phyloP scores from a whole-genome alignment of 208 protist species.

The Crithidia mellificae region DNA sequence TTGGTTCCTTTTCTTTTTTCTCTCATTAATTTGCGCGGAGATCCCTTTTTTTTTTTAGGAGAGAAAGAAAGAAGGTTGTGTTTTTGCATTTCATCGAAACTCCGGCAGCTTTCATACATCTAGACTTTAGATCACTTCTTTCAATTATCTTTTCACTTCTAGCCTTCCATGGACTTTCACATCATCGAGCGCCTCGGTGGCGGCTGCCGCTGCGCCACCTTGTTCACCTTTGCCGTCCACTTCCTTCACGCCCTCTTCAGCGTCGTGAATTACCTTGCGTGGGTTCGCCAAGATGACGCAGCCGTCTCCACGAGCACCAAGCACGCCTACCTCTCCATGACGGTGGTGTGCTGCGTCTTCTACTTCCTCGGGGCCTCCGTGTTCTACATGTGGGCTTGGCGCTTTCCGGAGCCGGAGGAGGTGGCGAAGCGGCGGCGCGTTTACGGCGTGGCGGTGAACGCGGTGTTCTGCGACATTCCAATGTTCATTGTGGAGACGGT shows the following conservation, averaged over 20 bases:
- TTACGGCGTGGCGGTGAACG: conserved; percentile 75
- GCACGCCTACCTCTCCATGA: conserved; percentile 68
- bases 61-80: too few relatives aligned
- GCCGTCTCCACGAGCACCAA: conserved; percentile 30
- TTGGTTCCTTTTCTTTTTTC: conserved; percentile 5
- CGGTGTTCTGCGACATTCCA: conserved; percentile 82
- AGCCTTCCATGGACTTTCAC: conserved; percentile 28
- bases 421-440: conserved; percentile 79
- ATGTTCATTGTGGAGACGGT: conserved; percentile 77
- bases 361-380: conserved; percentile 75
- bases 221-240: conserved; percentile 81
- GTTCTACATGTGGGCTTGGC: conserved; percentile 92
- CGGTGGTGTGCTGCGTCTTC: conserved; percentile 61
- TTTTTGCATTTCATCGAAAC: too few relatives aligned
- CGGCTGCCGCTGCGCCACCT: conserved; percentile 54
- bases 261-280: conserved; percentile 68
- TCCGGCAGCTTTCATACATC: too few relatives aligned
- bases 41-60: too few relatives aligned
- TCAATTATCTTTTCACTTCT: background rate
- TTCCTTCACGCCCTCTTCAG: conserved; percentile 78
- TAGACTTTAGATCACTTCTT: background rate
- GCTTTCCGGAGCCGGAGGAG: conserved; percentile 86
- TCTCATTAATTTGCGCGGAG: background rate
- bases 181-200: conserved; percentile 69
- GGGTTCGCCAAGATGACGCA: conserved; percentile 46